These are phyloP conservation scores for Mesembryanthemum crystallinum DNA, from an alignment of 148 eudicot species.

Conservation along the genomic window DNA sequence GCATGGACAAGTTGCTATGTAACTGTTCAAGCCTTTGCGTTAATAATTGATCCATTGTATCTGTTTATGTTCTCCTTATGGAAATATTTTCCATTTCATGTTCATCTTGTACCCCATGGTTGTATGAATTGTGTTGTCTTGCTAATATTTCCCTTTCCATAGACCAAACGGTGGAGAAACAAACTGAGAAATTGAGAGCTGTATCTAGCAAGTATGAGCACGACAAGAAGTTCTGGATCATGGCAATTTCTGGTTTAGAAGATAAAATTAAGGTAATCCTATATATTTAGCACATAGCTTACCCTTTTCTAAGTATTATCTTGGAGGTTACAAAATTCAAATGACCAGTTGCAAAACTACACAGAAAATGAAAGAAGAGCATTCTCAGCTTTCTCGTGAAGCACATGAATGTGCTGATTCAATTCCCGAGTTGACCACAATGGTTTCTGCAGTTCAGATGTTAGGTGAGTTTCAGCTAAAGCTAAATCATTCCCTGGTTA, in stretches of 20 bases:
- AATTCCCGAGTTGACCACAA: slow-evolving; percentile 73
- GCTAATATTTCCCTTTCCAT: neutral
- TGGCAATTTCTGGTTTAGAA: slow-evolving; percentile 53
- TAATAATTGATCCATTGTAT: too few species aligned
- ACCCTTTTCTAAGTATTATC: neutral
- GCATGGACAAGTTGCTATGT: neutral
- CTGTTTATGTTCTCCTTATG: too few species aligned
- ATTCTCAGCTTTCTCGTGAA: slow-evolving; percentile 59
- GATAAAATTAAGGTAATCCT: slow-evolving; percentile 59
- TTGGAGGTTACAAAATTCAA: neutral
- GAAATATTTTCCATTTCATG: too few species aligned
- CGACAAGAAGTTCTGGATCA: slow-evolving; percentile 65
- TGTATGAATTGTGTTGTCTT: neutral
- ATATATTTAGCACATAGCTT: neutral
- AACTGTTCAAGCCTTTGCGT: neutral
- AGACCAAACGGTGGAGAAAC: slow-evolving; percentile 76
- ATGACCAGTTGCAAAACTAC: slow-evolving; percentile 7
- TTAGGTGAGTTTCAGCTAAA: slow-evolving; percentile 53
- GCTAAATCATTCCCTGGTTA: neutral
- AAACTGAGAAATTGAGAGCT: slow-evolving; percentile 55
- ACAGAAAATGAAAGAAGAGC: slow-evolving; percentile 79
- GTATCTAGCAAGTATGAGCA: slow-evolving; percentile 63
- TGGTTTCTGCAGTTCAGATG: slow-evolving; percentile 82
- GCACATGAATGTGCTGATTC: slow-evolving; percentile 87
- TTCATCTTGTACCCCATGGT: neutral